phyloP scores from a whole-genome alignment of 2,329 filamentous ascomycete genomes.

The Ambrosiella beaveri region DNA sequence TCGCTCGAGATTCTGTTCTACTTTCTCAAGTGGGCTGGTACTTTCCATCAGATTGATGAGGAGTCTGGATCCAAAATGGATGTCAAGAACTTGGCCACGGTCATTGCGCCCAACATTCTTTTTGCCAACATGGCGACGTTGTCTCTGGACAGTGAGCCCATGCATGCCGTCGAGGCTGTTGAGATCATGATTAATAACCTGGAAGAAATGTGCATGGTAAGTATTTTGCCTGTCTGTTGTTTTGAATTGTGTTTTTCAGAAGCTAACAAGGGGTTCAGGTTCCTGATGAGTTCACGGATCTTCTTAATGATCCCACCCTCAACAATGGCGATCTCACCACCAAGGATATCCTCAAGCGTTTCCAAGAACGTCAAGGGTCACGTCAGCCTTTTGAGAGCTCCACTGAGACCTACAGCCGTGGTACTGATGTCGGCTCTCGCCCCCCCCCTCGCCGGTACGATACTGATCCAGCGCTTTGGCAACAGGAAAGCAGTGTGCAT shows the following conservation, averaged over 20 bases:
- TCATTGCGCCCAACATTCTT: conserved; percentile 90
- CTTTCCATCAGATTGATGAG: conserved; percentile 93
- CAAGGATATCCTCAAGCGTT: conserved; percentile 90
- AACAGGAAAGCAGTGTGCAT: conserved; percentile 68
- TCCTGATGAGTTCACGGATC: conserved; percentile 73
- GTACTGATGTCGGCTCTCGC: conserved; percentile 36
- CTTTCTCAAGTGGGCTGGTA: conserved; percentile 94
- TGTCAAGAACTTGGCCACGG: conserved; percentile 88
- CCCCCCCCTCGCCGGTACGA: conserved; percentile 52
- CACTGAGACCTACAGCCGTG: conserved; percentile 33
- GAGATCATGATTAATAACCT: conserved; percentile 83
- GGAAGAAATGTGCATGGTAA: conserved; percentile 92
- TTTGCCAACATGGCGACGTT: conserved; percentile 50
- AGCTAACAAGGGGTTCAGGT: conserved; percentile 39
- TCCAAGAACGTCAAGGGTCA: conserved; percentile 55
- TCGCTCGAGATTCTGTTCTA: conserved; percentile 88
- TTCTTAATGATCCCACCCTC: conserved; percentile 66
- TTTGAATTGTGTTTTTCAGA: neutral
- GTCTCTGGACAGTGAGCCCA: conserved; percentile 69
- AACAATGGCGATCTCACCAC: conserved; percentile 77
- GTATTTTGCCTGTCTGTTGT: conserved; percentile 20
- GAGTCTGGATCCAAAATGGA: conserved; percentile 98
- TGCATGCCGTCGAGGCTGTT: conserved; percentile 83
- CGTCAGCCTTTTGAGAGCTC: conserved; percentile 41
- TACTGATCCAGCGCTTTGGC: conserved; percentile 70